Percentiles rank a stretch among this genome's conserved stretches.
phyloP scores from a whole-genome alignment of 2,329 filamentous ascomycete genomes.

The Trichophyton schoenleinii region DNA sequence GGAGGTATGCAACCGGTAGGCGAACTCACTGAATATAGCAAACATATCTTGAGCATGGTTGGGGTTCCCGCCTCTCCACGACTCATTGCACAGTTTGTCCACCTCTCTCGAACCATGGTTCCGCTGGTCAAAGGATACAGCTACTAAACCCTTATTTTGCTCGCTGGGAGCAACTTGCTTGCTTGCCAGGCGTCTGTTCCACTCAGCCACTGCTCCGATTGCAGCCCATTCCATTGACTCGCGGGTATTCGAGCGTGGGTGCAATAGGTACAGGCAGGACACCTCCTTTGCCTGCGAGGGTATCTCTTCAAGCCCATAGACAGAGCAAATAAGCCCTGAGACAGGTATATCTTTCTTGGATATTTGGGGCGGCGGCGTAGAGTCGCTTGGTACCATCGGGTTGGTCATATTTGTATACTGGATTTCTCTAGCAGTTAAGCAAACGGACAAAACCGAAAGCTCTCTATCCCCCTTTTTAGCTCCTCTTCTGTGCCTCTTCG shows the following conservation, averaged over 20 bases:
- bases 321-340: slow-evolving; percentile 62
- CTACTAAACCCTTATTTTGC: slow-evolving; percentile 52
- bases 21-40: slow-evolving; percentile 52
- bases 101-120: slow-evolving; percentile 74
- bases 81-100: slow-evolving; percentile 54
- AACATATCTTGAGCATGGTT: slow-evolving; percentile 90
- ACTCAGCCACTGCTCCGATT: slow-evolving; percentile 53
- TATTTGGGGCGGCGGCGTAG: slow-evolving; percentile 26
- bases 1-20: slow-evolving; percentile 9
- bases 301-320: slow-evolving; percentile 72
- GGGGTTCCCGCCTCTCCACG: slow-evolving; percentile 67
- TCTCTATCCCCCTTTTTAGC: background rate
- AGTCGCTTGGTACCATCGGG: slow-evolving; percentile 21
- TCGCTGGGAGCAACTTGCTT: slow-evolving; percentile 18
- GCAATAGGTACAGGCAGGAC: slow-evolving; percentile 81
- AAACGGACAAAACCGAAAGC: background rate
- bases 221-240: slow-evolving; percentile 66
- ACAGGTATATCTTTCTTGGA: slow-evolving; percentile 59
- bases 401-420: slow-evolving; percentile 22
- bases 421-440: background rate
- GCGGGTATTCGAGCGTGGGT: slow-evolving; percentile 60
- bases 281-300: slow-evolving; percentile 43
- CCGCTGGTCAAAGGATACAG: slow-evolving; percentile 77
- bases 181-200: slow-evolving; percentile 40
- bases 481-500: background rate